phyloP scores from a whole-genome alignment of 1,139 yeast genomes.

The Suhomyces ambrosiae region DNA sequence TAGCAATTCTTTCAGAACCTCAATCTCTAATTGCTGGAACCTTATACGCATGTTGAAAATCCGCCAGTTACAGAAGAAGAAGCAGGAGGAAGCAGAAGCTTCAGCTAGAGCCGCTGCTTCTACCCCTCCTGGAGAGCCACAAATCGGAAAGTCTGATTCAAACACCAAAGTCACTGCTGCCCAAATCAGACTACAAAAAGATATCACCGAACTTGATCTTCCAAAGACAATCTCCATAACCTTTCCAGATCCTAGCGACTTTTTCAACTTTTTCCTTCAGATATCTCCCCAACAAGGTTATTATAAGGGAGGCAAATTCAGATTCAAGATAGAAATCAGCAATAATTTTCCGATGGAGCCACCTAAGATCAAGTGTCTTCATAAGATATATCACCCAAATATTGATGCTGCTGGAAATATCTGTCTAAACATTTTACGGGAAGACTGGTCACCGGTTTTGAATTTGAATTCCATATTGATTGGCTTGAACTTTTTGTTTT shows the following conservation, averaged over 20 bases:
- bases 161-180: constrained; percentile 47
- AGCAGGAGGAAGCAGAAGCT: constrained; percentile 45
- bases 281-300: constrained; percentile 80
- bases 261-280: constrained; percentile 60
- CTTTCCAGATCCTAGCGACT: constrained; percentile 58
- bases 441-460: constrained; percentile 96
- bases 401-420: constrained; percentile 89
- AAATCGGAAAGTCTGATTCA: constrained; percentile 9
- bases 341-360: constrained; percentile 89
- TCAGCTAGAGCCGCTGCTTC: constrained; percentile 18
- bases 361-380: constrained; percentile 75
- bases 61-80: constrained; percentile 61
- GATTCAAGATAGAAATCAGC: constrained; percentile 63
- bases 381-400: constrained; percentile 89
- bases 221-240: constrained; percentile 63
- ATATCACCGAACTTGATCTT: constrained; percentile 66
- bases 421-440: constrained; percentile 85
- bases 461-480: constrained; percentile 79
- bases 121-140: constrained; percentile 9
- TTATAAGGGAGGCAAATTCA: constrained; percentile 69
- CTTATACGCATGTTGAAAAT: constrained; percentile 52
- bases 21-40: too few relatives aligned
- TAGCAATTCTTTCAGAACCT: too few relatives aligned
- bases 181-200: constrained; percentile 59
- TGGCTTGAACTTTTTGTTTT: constrained; percentile 81